Evolutionary conservation across 1,284 basidiomycete genomes (phyloP), one percentile per base, ranked within the genome.

Genomic region (Malassezia globosa): DNA sequence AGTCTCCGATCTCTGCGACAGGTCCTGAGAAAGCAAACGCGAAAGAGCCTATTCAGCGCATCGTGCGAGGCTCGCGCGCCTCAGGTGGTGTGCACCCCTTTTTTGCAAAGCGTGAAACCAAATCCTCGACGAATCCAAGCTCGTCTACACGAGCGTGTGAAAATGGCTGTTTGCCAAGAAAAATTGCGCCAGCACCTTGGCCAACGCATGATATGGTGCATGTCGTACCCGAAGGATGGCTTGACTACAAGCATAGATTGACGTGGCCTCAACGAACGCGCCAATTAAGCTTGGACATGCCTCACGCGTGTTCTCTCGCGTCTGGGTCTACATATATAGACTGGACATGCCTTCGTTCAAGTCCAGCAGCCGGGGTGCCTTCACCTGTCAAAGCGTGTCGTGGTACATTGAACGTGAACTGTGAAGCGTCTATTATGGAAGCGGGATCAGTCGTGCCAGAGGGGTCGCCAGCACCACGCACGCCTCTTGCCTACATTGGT

Each of bases 61-160:
- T 36, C 8, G 51, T 54, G 46, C 51, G 51, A 10, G 51, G 51
- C 6, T 48, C 46, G 11, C n/a, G 38, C 8, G 21, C 31, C 14
- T 25, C 27, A 25, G 41, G 24, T 24, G 22, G 21, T 16, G 25
- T 14, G 37, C 51, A 54, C 23, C 46, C 51, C 2, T 49, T 54
- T 13, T 54, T 54, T 34, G 41, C 51, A 13, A 37, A 54, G 42
- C 46, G 51, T 24, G 25, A 35, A 23, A 26, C 46, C 0, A 16
- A 11, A 36, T 7, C 37, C n/a, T 16, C 18, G 19, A 24, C 22
- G n/a, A n/a, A n/a, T n/a, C n/a, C n/a, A n/a, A n/a, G n/a, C n/a
- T 16, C 29, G 29, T 2, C 16, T 11, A 4, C 29, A 16, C 29
- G 29, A 13, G 29, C 16, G 11, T 16, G 16, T 16, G 4, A 11